phyloP scores from a whole-genome alignment of 1,284 basidiomycete species.

The Psilocybe mexicana region DNA sequence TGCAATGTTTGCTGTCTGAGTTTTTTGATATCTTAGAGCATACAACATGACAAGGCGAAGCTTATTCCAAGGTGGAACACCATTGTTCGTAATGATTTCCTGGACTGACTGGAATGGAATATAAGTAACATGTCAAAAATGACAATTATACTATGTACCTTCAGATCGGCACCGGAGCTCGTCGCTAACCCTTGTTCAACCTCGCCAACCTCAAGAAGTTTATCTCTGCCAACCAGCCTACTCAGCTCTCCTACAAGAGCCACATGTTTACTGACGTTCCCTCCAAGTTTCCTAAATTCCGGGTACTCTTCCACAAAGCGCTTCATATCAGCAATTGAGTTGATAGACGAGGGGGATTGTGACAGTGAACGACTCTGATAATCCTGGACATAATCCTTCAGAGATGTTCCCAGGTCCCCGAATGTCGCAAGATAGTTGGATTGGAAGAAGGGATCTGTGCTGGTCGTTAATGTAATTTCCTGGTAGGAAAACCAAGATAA shows the following conservation, averaged over 20 bases:
- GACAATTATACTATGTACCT: constrained; percentile 43
- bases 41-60: constrained; percentile 93
- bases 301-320: constrained; percentile 98
- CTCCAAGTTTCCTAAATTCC: constrained; percentile 93
- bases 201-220: constrained; percentile 88
- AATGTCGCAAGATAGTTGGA: constrained; percentile 93
- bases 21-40: constrained; percentile 93
- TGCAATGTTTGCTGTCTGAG: constrained; percentile 82
- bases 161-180: constrained; percentile 87
- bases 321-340: constrained; percentile 98
- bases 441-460: constrained; percentile 95
- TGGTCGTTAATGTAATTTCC: constrained; percentile 93
- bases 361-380: constrained; percentile 88
- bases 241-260: constrained; percentile 96
- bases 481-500: constrained; percentile 32
- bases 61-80: constrained; percentile 80
- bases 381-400: constrained; percentile 93
- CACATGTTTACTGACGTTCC: constrained; percentile 98
- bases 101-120: constrained; percentile 65
- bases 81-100: constrained; percentile 67
- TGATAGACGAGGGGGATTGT: constrained; percentile 80
- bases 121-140: constrained; percentile 9
- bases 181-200: constrained; percentile 96
- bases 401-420: constrained; percentile 91
- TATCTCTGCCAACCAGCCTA: constrained; percentile 83